These are phyloP conservation scores for Diaporthe caulivora DNA, from an alignment of 2,329 filamentous ascomycete genomes.

Conservation along the genomic window DNA sequence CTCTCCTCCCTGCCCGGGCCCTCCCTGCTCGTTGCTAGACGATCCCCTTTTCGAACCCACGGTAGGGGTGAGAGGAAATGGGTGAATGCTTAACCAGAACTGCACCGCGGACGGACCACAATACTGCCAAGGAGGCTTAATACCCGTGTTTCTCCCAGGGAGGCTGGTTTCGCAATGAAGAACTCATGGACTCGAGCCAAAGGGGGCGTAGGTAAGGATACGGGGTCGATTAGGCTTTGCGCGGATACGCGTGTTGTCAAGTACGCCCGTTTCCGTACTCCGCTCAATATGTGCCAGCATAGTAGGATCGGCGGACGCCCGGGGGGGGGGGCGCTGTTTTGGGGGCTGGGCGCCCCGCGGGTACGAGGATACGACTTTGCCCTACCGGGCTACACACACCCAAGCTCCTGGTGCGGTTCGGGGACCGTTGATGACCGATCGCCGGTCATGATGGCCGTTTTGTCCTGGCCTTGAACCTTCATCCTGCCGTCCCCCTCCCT, in stretches of 20 bases:
- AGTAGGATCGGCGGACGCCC: neutral
- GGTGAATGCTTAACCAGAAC: neutral
- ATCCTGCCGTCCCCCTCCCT: neutral
- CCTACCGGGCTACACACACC: neutral
- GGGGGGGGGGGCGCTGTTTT: neutral
- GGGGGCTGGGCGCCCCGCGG: slow-evolving; percentile 1
- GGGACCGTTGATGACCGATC: slow-evolving; percentile 7
- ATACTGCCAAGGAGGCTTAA: neutral
- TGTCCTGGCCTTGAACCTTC: neutral
- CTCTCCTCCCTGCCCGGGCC: neutral
- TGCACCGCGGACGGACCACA: neutral
- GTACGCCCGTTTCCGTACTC: slow-evolving; percentile 10
- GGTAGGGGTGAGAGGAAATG: neutral
- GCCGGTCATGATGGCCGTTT: neutral
- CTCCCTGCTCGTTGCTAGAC: neutral
- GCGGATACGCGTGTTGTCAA: neutral
- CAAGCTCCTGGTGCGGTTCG: slow-evolving; percentile 6
- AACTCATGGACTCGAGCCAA: neutral
- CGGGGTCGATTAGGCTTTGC: slow-evolving; percentile 11
- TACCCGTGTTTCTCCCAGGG: neutral
- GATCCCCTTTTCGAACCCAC: neutral
- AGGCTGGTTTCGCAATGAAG: neutral
- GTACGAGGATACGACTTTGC: neutral
- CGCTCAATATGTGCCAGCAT: neutral
- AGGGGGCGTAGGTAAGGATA: slow-evolving; percentile 2